phyloP scores from a whole-genome alignment of 257 asterid genomes.

The Phtheirospermum japonicum region DNA sequence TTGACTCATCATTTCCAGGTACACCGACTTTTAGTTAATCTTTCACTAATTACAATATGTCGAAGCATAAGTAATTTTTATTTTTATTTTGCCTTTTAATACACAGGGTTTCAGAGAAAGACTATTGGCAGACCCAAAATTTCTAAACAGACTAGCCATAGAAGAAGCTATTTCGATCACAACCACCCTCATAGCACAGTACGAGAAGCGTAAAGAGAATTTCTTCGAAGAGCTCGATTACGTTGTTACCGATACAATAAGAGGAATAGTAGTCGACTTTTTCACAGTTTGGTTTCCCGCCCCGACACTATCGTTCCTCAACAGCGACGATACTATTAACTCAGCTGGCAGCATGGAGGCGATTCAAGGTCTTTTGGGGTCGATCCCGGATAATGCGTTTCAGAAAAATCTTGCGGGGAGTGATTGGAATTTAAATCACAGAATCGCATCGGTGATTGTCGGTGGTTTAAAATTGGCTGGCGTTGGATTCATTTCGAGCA shows the following conservation, averaged over 20 bases:
- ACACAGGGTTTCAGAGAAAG: constrained; percentile 94
- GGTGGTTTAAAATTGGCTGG: constrained; percentile 92
- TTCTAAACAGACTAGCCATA: constrained; percentile 81
- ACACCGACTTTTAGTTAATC: constrained; percentile 5
- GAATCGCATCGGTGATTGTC: constrained; percentile 77
- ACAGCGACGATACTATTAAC: constrained; percentile 34
- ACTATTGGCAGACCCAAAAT: constrained; percentile 91
- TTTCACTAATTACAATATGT: constrained; percentile 7
- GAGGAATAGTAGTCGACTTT: constrained; percentile 89
- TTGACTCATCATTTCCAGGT: constrained; percentile 81
- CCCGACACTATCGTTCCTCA: constrained; percentile 79
- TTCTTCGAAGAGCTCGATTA: constrained; percentile 89
- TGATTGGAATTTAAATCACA: constrained; percentile 78
- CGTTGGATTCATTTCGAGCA: constrained; percentile 91
- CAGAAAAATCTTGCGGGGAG: constrained; percentile 73
- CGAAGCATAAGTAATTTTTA: constrained; percentile 10
- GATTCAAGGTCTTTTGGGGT: constrained; percentile 77
- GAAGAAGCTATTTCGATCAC: constrained; percentile 95
- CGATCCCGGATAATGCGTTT: constrained; percentile 96
- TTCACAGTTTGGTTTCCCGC: constrained; percentile 99
- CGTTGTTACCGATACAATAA: constrained; percentile 69
- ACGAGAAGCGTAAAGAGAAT: constrained; percentile 78
- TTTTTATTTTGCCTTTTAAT: constrained; percentile 1
- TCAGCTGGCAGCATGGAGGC: constrained; percentile 62
- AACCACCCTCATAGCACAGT: constrained; percentile 86